Percentiles rank a stretch among this genome's conserved stretches.
These are phyloP conservation scores for Lachnellula hyalina DNA, from an alignment of 2,329 filamentous ascomycete genomes.

Conservation along the genomic window DNA sequence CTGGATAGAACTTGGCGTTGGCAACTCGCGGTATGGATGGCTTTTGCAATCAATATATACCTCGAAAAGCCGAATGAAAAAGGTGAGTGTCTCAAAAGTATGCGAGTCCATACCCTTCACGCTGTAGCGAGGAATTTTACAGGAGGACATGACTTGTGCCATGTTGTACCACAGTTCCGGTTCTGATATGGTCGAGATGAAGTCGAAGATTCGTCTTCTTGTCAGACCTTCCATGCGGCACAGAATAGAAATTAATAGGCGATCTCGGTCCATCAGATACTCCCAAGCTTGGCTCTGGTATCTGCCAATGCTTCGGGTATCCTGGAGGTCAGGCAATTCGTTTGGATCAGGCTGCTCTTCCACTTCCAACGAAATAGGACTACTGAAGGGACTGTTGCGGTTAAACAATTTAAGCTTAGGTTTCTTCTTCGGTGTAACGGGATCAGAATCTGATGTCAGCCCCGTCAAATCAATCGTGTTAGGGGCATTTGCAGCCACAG, in stretches of 20 bases:
- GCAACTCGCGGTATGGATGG: conserved; percentile 3
- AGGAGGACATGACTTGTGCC: conserved; percentile 8
- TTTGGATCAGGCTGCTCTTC: conserved; percentile 2
- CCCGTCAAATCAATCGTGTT: conserved; percentile 20
- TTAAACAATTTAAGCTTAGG: conserved; percentile 11
- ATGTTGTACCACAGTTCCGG: conserved; percentile 17
- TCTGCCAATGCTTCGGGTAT: conserved; percentile 21
- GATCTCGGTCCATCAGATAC: conserved; percentile 26
- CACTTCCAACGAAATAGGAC: neutral
- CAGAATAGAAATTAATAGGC: conserved; percentile 40
- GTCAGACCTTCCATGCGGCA: conserved; percentile 22
- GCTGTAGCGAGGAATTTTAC: neutral
- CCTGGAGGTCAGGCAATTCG: conserved; percentile 17
- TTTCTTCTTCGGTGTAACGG: conserved; percentile 14
- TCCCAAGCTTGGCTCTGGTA: conserved; percentile 18
- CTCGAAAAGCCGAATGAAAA: conserved; percentile 23
- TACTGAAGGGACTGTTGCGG: conserved; percentile 3
- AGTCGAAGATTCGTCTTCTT: conserved; percentile 6
- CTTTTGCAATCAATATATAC: conserved; percentile 30
- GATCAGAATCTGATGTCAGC: conserved; percentile 19
- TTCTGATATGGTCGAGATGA: conserved; percentile 12
- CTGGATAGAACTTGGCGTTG: conserved; percentile 7
- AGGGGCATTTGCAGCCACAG: neutral
- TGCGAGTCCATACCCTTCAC: conserved; percentile 14
- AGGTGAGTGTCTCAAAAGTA: conserved; percentile 9